These are phyloP conservation scores for Alternaria burnsii DNA, from an alignment of 2,329 filamentous ascomycete genomes.

Conservation along the genomic window DNA sequence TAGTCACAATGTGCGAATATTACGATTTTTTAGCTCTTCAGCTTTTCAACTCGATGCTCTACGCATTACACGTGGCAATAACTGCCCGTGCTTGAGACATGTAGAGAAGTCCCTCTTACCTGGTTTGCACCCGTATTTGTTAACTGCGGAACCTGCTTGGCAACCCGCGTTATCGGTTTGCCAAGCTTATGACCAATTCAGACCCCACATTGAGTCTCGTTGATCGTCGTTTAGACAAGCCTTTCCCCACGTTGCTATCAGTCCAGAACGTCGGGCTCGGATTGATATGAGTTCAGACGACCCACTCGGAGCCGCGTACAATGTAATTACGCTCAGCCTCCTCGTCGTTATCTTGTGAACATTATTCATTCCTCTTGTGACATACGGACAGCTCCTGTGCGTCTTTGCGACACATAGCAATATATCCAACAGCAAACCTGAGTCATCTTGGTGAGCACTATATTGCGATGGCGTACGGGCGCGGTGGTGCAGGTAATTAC, in stretches of 20 bases:
- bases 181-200: conserved; percentile 38
- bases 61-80: background rate
- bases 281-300: conserved; percentile 16
- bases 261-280: conserved; percentile 15
- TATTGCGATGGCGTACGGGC: conserved; percentile 47
- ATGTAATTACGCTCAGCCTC: conserved; percentile 1
- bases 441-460: background rate
- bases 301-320: conserved; percentile 25
- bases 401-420: background rate
- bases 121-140: background rate
- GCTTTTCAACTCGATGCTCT: background rate
- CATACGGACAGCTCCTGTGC: background rate
- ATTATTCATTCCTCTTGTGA: background rate
- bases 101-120: background rate
- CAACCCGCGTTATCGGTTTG: conserved; percentile 24
- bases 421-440: background rate
- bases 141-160: conserved; percentile 6
- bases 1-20: conserved; percentile 22
- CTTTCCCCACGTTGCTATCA: conserved; percentile 37
- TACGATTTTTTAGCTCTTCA: conserved; percentile 21
- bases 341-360: background rate
- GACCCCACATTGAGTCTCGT: conserved; percentile 30
- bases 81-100: background rate
- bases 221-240: conserved; percentile 27
- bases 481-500: conserved; percentile 59